Percentiles rank a stretch among this genome's conserved stretches.
phyloP scores from a whole-genome alignment of 2,329 filamentous ascomycete species.

The Polychaeton citri region DNA sequence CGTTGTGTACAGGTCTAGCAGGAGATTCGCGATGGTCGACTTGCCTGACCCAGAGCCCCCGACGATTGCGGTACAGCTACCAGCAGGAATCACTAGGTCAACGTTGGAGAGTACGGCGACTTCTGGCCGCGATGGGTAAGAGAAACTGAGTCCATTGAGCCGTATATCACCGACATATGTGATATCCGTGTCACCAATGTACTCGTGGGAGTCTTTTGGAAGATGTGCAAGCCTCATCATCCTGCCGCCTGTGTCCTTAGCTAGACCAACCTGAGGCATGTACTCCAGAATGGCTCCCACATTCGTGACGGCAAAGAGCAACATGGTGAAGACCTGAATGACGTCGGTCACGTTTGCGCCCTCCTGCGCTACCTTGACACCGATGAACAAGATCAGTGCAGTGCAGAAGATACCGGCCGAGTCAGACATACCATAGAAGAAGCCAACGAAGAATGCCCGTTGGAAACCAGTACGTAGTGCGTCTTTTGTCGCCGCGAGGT shows the following conservation, averaged over 20 bases:
- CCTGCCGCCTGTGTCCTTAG: constrained; percentile 57
- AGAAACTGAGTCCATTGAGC: constrained; percentile 54
- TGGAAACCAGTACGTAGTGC: constrained; percentile 50
- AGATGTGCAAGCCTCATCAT: constrained; percentile 59
- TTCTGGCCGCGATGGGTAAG: constrained; percentile 27
- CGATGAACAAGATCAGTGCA: constrained; percentile 76
- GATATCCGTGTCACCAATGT: constrained; percentile 33
- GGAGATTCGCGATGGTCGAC: constrained; percentile 63
- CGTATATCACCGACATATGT: constrained; percentile 38
- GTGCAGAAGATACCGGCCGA: constrained; percentile 57
- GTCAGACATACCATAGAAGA: constrained; percentile 67
- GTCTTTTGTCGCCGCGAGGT: constrained; percentile 36
- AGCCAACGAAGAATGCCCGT: constrained; percentile 53
- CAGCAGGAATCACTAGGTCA: constrained; percentile 46
- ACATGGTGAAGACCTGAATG: constrained; percentile 63
- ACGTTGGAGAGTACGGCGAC: constrained; percentile 31
- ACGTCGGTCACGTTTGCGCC: constrained; percentile 43
- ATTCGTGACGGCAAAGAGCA: constrained; percentile 72
- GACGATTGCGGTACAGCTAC: constrained; percentile 63
- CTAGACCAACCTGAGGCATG: constrained; percentile 68
- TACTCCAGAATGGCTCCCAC: constrained; percentile 56
- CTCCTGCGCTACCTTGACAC: constrained; percentile 47
- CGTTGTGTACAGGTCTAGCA: constrained; percentile 55
- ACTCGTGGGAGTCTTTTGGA: constrained; percentile 45
- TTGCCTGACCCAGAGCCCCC: constrained; percentile 84